Base-by-base conservation (phyloP, 768 basidiomycete genomes). In the Amanita fuliginea region DNA sequence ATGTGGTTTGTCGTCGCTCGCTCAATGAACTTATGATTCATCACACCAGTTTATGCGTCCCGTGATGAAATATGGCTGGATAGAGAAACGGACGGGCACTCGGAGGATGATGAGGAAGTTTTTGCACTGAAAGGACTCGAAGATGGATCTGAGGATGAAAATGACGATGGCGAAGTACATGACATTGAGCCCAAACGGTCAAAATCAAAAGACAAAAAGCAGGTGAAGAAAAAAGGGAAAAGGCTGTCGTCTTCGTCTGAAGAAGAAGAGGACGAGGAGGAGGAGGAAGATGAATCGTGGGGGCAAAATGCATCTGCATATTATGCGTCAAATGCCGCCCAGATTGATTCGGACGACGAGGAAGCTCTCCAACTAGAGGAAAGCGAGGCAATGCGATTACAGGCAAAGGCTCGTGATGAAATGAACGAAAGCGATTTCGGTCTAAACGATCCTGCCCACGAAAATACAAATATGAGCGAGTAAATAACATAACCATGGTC, bases 281-380 rank as follows among this genome's bases (percentile, higher is more conserved):
- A 28, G 16, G 68, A 70, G 7, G 76, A 77, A 33, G 73, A 74
- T 53, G 88, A 90, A 63, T 77, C 75, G 1, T 97, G 93, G 93
- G 93, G 93, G 8, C 73, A 69, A 52, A 77, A 80, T 54, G 83
- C 83, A 64, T 73, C 79, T 35, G 83, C 79, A 3, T 97, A 94
- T 65, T 95, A 95, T 60, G 79, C 88, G 3, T 87, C 86, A 3
- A 91, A 90, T 62, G 89, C 86, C 28, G 83, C 73, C 32, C 68
- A 86, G 48, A 67, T 90, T 33, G 88, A 88, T 46, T 84, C 83
- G 33, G 87, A 88, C 56, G 85, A 94, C 54, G 93, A 95, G 57
- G 93, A 95, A 63, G 86, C 81, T 30, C 78, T 87, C 58, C 84
- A 86, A 55, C 67, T 95, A 44, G 92, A 97, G 59, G 89, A 90